phyloP scores from a whole-genome alignment of 2,329 filamentous ascomycete genomes.

The Colletotrichum eleusines region DNA sequence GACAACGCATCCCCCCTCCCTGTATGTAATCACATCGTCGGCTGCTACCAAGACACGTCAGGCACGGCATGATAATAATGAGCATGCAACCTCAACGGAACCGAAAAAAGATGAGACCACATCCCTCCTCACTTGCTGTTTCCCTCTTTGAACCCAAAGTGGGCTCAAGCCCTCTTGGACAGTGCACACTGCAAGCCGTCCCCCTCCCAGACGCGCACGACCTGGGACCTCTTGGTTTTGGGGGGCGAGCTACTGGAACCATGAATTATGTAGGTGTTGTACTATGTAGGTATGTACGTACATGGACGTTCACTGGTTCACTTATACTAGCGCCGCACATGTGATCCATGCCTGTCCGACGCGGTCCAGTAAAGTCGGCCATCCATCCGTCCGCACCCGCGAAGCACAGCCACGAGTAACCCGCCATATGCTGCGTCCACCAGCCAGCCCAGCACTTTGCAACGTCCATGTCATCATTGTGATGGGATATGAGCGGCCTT shows the following conservation, averaged over 20 bases:
- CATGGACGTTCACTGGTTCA: not conserved
- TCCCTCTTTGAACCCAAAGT: conserved; percentile 11
- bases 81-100: conserved; percentile 6
- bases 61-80: conserved; percentile 20
- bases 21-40: conserved; percentile 3
- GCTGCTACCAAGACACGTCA: conserved; percentile 9
- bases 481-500: not conserved
- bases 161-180: conserved; percentile 9
- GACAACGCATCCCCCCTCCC: conserved; percentile 10
- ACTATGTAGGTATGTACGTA: no score
- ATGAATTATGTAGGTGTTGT: no score
- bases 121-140: not conserved
- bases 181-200: not conserved
- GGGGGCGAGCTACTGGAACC: not conserved
- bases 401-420: conserved; percentile 9
- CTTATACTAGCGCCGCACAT: not conserved
- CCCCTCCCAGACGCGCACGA: not conserved
- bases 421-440: conserved; percentile 6
- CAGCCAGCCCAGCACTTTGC: not conserved
- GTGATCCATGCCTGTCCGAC: not conserved
- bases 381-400: not conserved
- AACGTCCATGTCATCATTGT: not conserved
- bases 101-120: not conserved
- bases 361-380: not conserved
- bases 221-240: not conserved